These are phyloP conservation scores for Gigaspora rosea DNA, from an alignment of 192 early-diverging fungal genomes.

Conservation along the genomic window DNA sequence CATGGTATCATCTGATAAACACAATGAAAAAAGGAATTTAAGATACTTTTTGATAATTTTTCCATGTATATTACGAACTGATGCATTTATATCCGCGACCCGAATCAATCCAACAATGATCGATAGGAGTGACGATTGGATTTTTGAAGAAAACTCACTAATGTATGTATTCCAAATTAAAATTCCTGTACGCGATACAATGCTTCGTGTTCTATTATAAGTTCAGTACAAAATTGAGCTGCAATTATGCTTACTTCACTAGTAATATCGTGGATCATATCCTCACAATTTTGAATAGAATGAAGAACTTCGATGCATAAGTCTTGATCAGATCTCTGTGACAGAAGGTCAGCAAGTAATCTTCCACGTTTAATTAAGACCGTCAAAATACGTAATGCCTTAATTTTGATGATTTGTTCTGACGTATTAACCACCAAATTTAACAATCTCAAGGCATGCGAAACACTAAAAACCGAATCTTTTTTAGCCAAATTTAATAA, in stretches of 20 bases:
- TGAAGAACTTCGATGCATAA: neutral
- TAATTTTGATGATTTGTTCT: slow-evolving; percentile 11
- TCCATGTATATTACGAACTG: neutral
- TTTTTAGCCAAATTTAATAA: neutral
- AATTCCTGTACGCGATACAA: neutral
- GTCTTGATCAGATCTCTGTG: neutral
- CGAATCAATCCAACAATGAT: neutral
- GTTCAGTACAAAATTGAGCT: neutral
- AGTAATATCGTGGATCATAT: neutral
- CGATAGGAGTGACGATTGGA: neutral
- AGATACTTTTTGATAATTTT: slow-evolving; percentile 11
- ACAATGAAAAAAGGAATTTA: slow-evolving; percentile 4
- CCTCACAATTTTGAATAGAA: slow-evolving; percentile 9
- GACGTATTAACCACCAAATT: neutral
- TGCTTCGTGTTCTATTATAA: slow-evolving; percentile 14
- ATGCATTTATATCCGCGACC: neutral
- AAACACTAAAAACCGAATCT: neutral
- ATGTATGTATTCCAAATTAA: neutral
- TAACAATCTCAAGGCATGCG: slow-evolving; percentile 15
- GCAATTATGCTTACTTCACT: neutral
- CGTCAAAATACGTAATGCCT: slow-evolving; percentile 12
- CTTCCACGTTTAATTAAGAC: slow-evolving; percentile 3
- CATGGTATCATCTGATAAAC: neutral
- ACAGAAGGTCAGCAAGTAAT: neutral
- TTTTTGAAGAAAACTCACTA: neutral